phyloP scores from a whole-genome alignment of 1,139 yeast genomes.

The Suhomyces bokatorum region DNA sequence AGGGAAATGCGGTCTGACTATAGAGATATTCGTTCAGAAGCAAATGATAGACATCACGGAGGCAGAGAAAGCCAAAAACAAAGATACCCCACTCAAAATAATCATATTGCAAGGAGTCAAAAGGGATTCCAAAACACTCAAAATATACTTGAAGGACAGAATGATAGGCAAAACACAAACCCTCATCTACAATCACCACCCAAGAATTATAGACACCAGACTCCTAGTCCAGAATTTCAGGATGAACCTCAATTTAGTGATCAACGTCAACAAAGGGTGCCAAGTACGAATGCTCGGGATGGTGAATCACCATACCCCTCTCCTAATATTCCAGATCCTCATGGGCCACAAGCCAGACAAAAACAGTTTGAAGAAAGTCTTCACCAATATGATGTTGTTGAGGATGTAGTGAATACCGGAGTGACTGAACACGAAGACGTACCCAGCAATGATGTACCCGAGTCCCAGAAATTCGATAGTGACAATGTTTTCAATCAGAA shows the following conservation, averaged over 20 bases:
- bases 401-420: too few species aligned
- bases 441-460: neutral
- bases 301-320: conserved; percentile 13
- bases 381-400: conserved; percentile 1
- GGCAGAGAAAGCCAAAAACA: neutral
- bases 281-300: neutral
- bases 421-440: neutral
- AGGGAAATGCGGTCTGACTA: neutral
- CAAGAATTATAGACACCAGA: conserved; percentile 13
- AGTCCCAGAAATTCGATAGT: neutral
- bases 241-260: neutral
- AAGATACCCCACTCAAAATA: neutral
- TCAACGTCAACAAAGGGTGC: neutral
- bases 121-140: neutral
- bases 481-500: conserved; percentile 3
- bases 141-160: neutral
- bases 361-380: conserved; percentile 2
- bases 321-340: conserved; percentile 8
- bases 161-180: neutral
- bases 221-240: neutral
- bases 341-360: neutral
- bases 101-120: neutral
- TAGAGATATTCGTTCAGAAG: neutral
- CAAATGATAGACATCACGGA: neutral
- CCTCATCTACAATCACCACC: conserved; percentile 11